These are phyloP conservation scores for Neurospora sp. DNA, from an alignment of 2,329 filamentous ascomycete genomes.

Conservation along the genomic window DNA sequence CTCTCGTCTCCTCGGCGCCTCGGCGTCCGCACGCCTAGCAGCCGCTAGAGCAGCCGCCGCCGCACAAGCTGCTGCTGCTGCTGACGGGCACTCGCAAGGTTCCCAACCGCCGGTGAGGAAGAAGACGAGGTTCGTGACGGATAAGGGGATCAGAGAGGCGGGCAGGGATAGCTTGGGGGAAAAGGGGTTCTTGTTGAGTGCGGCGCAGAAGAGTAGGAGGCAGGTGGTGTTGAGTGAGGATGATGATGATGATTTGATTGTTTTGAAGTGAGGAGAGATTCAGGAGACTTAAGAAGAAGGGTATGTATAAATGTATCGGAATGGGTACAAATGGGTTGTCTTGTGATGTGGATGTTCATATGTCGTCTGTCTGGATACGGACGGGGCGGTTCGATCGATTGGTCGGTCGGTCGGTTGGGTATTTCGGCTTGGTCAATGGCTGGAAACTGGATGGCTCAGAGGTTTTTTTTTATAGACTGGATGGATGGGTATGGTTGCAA, in stretches of 20 bases:
- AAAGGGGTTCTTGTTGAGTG: slow-evolving; percentile 13
- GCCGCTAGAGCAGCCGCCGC: slow-evolving; percentile 1
- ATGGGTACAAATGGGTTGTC: background rate
- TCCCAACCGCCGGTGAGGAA: slow-evolving; percentile 45
- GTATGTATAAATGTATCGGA: no score
- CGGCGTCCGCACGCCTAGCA: background rate
- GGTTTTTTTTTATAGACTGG: background rate
- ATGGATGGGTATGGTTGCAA: background rate
- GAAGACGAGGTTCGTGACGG: slow-evolving; percentile 72
- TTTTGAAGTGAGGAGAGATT: slow-evolving; percentile 24
- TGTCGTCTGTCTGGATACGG: background rate
- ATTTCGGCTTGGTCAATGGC: background rate
- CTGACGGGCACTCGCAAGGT: slow-evolving; percentile 14
- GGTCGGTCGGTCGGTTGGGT: background rate
- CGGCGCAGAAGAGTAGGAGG: slow-evolving; percentile 15
- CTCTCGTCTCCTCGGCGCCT: background rate
- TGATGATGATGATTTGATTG: slow-evolving; percentile 38
- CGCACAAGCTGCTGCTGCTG: slow-evolving; percentile 3
- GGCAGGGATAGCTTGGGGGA: slow-evolving; percentile 63
- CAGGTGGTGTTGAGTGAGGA: slow-evolving; percentile 26
- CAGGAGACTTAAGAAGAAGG: no score
- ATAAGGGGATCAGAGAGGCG: slow-evolving; percentile 67
- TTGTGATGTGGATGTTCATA: background rate
- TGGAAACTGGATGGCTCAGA: background rate
- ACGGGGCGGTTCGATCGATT: background rate